Evolutionary conservation across 352 stramenopile genomes (phyloP), one percentile per base, ranked within the genome.

Genomic region (Bremia lactucae): DNA sequence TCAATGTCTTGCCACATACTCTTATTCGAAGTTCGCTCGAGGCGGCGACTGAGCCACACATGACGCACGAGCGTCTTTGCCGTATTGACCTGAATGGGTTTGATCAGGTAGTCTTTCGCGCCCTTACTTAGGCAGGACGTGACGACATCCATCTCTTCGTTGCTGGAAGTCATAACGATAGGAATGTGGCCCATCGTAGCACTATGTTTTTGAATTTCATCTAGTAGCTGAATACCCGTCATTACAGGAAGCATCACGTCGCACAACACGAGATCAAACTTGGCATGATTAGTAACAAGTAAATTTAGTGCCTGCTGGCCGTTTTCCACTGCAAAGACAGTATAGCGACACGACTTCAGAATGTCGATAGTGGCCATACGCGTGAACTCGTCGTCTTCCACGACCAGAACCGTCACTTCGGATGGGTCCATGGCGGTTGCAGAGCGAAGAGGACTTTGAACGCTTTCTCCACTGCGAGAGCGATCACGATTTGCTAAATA

Each of bases 91-190:
- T 90, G 79, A 31, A 94, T 91, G 15, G 83, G 83, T 58, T 94
- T 94, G 60, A 94, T 92, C 26, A 94, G 46, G 37, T 94, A 94
- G 60, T 94, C 83, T 50, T 93, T 94, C 33, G 83, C 80, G 28
- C 83, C 83, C 31, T 91, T 92, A 50, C 77, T 89, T 9, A 93
- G 58, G 43, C 80, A 93, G 23, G 75, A 87, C 42, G 80, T 93
- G 49, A 93, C 80, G 8, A 93, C 80, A 47, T 92, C 76, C 75
- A 94, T 91, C 46, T 92, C 83, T 56, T 93, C 83, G 51, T 94
- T 92, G 26, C 76, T 89, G 16, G 74, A 90, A 9, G 82, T 87
- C 83, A 94, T 94, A 46, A 94, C 83, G 22, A 94, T 81, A 15
- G 83, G 83, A 35, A 94, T 89, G 39, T 94, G 76, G 33, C 75